phyloP scores from a whole-genome alignment of 139 green algal genomes.

The Tetradesmus lagerheimii region DNA sequence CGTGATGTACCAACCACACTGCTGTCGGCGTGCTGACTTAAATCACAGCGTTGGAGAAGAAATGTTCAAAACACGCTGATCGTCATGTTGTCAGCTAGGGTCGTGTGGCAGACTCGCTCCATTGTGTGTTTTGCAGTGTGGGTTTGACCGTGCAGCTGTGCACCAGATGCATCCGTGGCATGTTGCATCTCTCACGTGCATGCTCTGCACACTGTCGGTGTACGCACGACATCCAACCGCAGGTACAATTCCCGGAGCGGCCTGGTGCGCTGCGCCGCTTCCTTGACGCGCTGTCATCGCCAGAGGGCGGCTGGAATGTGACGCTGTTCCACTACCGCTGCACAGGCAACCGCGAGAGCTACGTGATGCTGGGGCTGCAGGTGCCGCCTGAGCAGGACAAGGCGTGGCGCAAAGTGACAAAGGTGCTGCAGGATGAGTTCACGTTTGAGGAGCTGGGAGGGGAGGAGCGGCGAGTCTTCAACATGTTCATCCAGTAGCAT shows the following conservation, averaged over 20 bases:
- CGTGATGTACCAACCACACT: too few species aligned
- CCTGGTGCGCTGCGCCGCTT: conserved; percentile 90
- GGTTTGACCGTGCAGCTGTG: too few species aligned
- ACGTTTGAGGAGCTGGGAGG: conserved; percentile 73
- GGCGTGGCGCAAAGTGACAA: conserved; percentile 51
- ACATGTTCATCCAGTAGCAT: conserved; percentile 84
- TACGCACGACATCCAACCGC: background rate
- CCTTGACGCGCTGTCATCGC: conserved; percentile 78
- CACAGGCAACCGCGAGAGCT: conserved; percentile 81
- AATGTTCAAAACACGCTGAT: too few species aligned
- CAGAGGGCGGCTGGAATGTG: conserved; percentile 82
- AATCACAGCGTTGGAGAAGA: too few species aligned
- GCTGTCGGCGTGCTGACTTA: too few species aligned
- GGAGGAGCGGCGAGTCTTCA: conserved; percentile 76
- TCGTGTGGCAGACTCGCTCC: too few species aligned
- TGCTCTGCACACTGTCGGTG: too few species aligned
- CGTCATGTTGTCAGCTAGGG: too few species aligned
- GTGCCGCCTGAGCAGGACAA: conserved; percentile 64
- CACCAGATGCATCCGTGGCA: too few species aligned
- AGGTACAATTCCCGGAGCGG: conserved; percentile 89
- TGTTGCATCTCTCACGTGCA: too few species aligned
- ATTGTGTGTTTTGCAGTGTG: too few species aligned
- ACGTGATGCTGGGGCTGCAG: conserved; percentile 86
- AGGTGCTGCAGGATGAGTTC: conserved; percentile 68
- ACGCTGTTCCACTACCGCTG: conserved; percentile 98